Base-by-base conservation (phyloP, 768 basidiomycete species). In the Leucocoprinus leucothites region DNA sequence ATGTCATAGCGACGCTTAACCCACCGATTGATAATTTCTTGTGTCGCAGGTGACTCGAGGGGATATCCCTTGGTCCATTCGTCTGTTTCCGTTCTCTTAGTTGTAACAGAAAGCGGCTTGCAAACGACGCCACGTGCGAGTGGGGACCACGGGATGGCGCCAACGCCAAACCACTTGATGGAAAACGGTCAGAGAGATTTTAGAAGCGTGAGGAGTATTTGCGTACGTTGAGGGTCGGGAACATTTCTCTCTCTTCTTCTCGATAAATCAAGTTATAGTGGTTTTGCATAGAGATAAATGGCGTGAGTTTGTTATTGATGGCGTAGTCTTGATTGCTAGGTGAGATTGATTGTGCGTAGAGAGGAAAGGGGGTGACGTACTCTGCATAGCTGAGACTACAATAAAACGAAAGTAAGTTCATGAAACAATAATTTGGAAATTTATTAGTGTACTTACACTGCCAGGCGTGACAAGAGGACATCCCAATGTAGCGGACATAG, bases 271-370 rank as follows among this genome's bases (percentile, higher is more conserved):
- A 66, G 55, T 65, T 81, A 64, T 86, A 78, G 59, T 82, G 80
- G 60, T 87, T 86, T 67, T 86, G 84, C 84, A 87, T 84, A 1
- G 82, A 81, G 58, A 86, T 80, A 69, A 86, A 85, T 5, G 78
- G 80, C 0, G 79, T 81, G 1, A 82, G 66, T 7, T 76, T 75
- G 66, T 86, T 79, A 35, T 73, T 63, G 50, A 84, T 79, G 0
- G 84, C 84, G 60, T 85, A 85, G 61, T 82, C 82, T 84, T 44
- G 18, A 50, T 19, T 16, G 1, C 3, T 19, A 25, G 35, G 25
- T 44, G 14, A 47, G 31, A 3, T 35, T 24, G 3, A 6, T 5
- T n/a, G 21, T 19, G 16, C 1, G 0, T 16, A 9, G n/a, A 40
- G 25, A 14, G 41, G 19, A 18, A 11, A 16, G 21, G 9, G 9